Conservation (phyloP, 164 flowering plant genomes). For the Umbilicus rupestris region DNA sequence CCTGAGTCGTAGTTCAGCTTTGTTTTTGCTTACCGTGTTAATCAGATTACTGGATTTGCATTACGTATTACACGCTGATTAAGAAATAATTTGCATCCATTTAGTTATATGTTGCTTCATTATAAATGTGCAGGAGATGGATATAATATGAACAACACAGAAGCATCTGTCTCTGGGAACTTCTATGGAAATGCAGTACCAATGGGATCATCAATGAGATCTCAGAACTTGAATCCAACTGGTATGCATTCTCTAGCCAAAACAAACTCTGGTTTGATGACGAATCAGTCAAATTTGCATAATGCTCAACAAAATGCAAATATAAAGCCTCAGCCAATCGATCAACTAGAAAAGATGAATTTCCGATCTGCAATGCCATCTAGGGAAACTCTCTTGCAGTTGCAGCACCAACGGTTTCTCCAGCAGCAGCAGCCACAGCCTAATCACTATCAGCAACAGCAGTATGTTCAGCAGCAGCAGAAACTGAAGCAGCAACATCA, state of each 20-base stretch:
- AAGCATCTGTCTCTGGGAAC: conserved; percentile 59
- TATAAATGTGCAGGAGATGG: conserved; percentile 48
- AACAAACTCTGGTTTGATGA: conserved; percentile 28
- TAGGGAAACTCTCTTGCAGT: conserved; percentile 28
- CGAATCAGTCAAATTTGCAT: conserved; percentile 42
- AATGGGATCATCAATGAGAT: conserved; percentile 40
- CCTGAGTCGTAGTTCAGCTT: neutral
- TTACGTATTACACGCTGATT: neutral
- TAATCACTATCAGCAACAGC: conserved; percentile 22
- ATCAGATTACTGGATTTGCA: neutral
- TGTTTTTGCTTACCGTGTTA: neutral
- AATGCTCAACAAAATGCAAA: conserved; percentile 33
- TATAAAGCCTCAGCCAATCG: conserved; percentile 35
- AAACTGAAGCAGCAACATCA: conserved; percentile 47
- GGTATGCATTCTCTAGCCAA: conserved; percentile 40
- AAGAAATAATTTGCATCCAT: neutral
- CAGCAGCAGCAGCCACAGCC: conserved; percentile 33
- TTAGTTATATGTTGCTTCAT: conserved; percentile 14
- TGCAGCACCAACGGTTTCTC: conserved; percentile 48
- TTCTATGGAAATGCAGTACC: conserved; percentile 39
- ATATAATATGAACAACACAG: conserved; percentile 38
- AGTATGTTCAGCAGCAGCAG: conserved; percentile 42
- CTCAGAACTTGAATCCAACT: conserved; percentile 36
- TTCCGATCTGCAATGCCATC: conserved; percentile 33
- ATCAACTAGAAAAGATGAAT: conserved; percentile 44